Evolutionary conservation across 2,329 filamentous ascomycete genomes (phyloP), one percentile per base, ranked within the genome.

Genomic region (Ophiostoma himal-ulmi): DNA sequence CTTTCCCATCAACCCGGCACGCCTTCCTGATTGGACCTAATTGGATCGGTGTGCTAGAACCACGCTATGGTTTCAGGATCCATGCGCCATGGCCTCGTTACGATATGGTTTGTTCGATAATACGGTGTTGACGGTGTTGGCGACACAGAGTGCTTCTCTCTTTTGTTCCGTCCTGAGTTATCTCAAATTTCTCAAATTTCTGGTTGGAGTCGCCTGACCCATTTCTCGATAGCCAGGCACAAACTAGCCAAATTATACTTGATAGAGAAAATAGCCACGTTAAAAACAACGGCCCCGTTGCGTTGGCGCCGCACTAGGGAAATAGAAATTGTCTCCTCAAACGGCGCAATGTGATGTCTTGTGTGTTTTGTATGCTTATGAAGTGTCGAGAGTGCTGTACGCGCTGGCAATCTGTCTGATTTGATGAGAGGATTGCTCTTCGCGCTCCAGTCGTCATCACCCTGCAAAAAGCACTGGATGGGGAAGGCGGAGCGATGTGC

Each of bases 31-130:
- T 69, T 71, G 70, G 69, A 60, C 26, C 70, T 69, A 60, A 68
- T 66, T 70, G 65, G 69, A 39, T 22, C 44, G 54, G 34, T 39
- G 64, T 66, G 36, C 44, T 41, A 66, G 48, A 60, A 20, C 5
- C 37, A 68, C 71, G 69, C 71, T 72, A 72, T 54, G 14, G 71
- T 72, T 72, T 72, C 71, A 72, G 64, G 64, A 67, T 39, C 69
- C 69, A 62, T 72, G 71, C 71, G 71, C 71, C 66, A 68, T 65
- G 37, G 37, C 68, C 62, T 48, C 26, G 26, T 57, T 22, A 34
- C 57, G 57, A 17, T 62, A 7, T 48, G 37, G 37, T 5, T 5
- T 48, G 6, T 6, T 20, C 44, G 44, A 48, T 39, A 13, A 39
- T 39, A 39, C 8, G 37, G 37, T 10, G 37, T 39, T 39, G 37